A percentile compares a stretch with the other conserved stretches of the same genome.
phyloP scores from a whole-genome alignment of 2,329 filamentous ascomycete species.

The Graphilbum sp. region DNA sequence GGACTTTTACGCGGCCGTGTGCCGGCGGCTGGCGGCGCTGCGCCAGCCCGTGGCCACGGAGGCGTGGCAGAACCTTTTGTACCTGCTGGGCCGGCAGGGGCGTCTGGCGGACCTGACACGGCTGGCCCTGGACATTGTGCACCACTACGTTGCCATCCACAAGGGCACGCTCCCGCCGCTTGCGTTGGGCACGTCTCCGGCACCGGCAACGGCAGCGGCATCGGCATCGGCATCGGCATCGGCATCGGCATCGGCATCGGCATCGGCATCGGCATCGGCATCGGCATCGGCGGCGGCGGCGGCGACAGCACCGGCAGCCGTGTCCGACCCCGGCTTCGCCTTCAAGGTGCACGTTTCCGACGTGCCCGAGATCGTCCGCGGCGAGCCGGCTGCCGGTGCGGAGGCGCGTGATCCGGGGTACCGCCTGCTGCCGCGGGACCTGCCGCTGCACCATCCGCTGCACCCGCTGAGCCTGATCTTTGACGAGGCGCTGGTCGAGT shows the following conservation, averaged over 20 bases:
- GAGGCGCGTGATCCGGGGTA: constrained; percentile 13
- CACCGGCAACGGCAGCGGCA: too few relatives aligned
- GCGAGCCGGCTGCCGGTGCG: constrained; percentile 8
- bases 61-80: constrained; percentile 27
- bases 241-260: too few relatives aligned
- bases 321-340: too few relatives aligned
- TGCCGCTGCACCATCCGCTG: constrained; percentile 21
- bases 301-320: too few relatives aligned
- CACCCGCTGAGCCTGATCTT: constrained; percentile 34
- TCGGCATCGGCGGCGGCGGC: too few relatives aligned
- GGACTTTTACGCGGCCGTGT: constrained; percentile 18
- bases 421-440: constrained; percentile 22
- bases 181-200: too few relatives aligned
- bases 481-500: constrained; percentile 9
- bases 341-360: constrained; percentile 28
- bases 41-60: constrained; percentile 22
- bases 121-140: constrained; percentile 25
- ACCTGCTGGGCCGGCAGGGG: constrained; percentile 25
- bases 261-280: too few relatives aligned
- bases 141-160: constrained; percentile 17
- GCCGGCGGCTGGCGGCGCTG: constrained; percentile 20
- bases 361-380: constrained; percentile 18
- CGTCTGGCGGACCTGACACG: constrained; percentile 28
- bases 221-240: too few relatives aligned
- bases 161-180: too few relatives aligned